Conservation (phyloP, 495 filamentous ascomycete species). For the Evansstolkia leycettana region DNA sequence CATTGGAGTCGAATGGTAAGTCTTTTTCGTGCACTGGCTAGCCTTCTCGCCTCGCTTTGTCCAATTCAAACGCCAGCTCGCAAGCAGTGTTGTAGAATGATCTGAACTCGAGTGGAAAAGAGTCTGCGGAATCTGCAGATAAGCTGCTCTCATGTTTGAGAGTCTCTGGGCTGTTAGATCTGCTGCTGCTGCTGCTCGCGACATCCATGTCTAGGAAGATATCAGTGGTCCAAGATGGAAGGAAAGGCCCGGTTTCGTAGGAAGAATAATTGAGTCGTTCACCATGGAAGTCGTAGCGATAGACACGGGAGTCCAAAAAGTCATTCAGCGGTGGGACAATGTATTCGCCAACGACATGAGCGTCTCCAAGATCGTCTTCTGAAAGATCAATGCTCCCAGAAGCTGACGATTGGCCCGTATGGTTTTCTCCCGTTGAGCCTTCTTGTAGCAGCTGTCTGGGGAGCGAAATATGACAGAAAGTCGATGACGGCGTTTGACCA, state of each 20-base stretch:
- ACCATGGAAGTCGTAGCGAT: conserved; percentile 18
- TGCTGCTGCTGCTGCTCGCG: not conserved
- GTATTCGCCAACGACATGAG: conserved; percentile 14
- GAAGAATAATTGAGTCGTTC: conserved; percentile 18
- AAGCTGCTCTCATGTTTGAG: conserved; percentile 2
- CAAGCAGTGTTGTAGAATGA: conserved; percentile 26
- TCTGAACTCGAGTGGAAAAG: conserved; percentile 18
- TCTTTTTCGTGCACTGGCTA: not conserved
- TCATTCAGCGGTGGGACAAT: conserved; percentile 21
- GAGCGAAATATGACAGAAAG: conserved; percentile 20
- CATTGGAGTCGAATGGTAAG: not conserved
- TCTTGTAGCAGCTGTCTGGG: conserved; percentile 9
- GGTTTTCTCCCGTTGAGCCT: too few relatives aligned
- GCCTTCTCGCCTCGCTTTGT: conserved; percentile 2
- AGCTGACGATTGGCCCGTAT: too few relatives aligned
- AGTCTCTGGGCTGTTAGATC: not conserved
- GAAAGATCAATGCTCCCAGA: too few relatives aligned
- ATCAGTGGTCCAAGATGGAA: conserved; percentile 14
- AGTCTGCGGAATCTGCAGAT: not conserved
- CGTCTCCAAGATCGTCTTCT: too few relatives aligned
- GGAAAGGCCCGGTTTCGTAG: conserved; percentile 23
- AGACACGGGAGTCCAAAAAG: conserved; percentile 12
- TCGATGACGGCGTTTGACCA: conserved; percentile 11
- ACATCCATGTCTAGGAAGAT: conserved; percentile 20
- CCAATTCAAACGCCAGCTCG: conserved; percentile 23